Conservation (phyloP, 257 asterid species). For the Hygrophila difformis region DNA sequence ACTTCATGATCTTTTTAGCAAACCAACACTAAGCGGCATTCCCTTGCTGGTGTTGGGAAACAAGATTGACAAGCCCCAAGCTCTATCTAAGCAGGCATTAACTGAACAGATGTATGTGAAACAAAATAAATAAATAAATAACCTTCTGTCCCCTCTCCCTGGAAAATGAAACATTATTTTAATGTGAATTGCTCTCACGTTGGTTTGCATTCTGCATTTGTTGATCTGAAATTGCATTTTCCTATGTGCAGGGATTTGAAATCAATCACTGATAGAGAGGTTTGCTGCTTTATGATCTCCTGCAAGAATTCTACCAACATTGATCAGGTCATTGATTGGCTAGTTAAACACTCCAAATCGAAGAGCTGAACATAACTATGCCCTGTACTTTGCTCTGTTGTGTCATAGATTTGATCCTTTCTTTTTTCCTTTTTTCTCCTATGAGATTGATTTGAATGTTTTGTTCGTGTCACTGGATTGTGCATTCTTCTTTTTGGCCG, state of each 20-base stretch:
- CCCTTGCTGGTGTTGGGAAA: constrained; percentile 91
- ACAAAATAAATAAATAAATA: too few relatives aligned
- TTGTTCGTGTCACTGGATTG: not conserved
- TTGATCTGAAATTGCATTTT: not conserved
- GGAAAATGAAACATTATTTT: not conserved
- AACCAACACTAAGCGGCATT: constrained; percentile 79
- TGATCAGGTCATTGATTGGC: constrained; percentile 93
- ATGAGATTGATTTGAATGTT: constrained; percentile 16
- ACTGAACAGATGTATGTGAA: constrained; percentile 78
- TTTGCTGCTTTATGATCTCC: constrained; percentile 95
- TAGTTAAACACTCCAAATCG: constrained; percentile 88
- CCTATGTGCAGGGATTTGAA: constrained; percentile 61
- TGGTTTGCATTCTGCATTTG: not conserved
- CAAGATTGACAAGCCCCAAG: constrained; percentile 79
- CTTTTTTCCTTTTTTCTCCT: not conserved
- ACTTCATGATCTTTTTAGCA: constrained; percentile 87
- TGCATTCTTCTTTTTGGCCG: constrained; percentile 2
- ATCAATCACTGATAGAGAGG: constrained; percentile 80
- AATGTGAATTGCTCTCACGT: not conserved
- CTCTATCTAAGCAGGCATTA: constrained; percentile 71
- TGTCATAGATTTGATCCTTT: constrained; percentile 20
- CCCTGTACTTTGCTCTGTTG: constrained; percentile 17
- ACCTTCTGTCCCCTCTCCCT: not conserved
- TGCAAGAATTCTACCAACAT: constrained; percentile 93
- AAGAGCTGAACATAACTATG: constrained; percentile 49